Base-by-base conservation (phyloP, 768 basidiomycete species). In the Steccherinum ochraceum region DNA sequence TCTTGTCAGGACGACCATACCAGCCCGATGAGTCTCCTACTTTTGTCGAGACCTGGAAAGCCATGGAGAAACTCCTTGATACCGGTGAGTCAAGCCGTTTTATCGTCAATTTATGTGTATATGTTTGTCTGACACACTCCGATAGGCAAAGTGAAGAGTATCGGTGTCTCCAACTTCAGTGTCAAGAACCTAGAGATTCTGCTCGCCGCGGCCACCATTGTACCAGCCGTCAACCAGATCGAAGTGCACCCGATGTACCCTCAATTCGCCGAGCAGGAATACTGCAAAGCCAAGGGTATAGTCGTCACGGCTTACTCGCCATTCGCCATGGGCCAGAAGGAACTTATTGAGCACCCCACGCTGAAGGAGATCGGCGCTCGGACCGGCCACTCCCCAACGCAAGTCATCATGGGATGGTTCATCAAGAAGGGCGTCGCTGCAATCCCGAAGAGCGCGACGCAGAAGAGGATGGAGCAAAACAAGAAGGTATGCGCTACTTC, bases 91-190 rank as follows among this genome's bases (percentile, higher is more conserved):
- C 19, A 7, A 10, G 11, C 11, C 21, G n/a, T n/a, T n/a, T n/a
- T n/a, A n/a, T n/a, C n/a, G n/a, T 43, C 21, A 5, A 18, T 43
- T 5, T 5, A 5, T 7, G n/a, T 10, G 21, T 7, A 11, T 18
- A n/a, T 23, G 7, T 5, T n/a, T n/a, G 21, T 5, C 19, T 18
- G n/a, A 43, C 19, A 43, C 19, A n/a, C n/a, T n/a, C n/a, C 41
- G 43, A 42, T 44, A 67, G 72, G 72, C 27, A 76, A 73, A 64
- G 72, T 72, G 21, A 75, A 69, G 57, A 60, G 64, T 2, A 74
- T 78, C 50, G 80, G 80, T 5, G 77, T 84, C n/a, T 78, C 77
- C 26, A 82, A 82, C 63, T 80, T 80, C 57, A 76, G 74, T 7
- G 68, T 78, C 51, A 75, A 74, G 58, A 74, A 68, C 11, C 63